These are phyloP conservation scores for Teunomyces aglyptinius DNA, from an alignment of 805 yeast species.

Conservation along the genomic window DNA sequence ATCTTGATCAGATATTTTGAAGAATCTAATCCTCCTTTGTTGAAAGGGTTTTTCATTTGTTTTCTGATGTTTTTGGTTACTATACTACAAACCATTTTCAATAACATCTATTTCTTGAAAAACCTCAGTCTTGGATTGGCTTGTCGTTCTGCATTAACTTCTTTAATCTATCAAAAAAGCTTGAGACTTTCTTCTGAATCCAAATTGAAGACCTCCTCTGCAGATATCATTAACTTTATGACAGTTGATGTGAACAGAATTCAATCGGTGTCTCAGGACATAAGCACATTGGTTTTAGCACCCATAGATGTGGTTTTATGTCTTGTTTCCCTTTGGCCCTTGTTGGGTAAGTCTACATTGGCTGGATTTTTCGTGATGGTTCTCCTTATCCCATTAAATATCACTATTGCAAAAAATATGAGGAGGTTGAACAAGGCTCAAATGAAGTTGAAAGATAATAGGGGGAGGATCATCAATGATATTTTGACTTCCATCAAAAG, in stretches of 20 bases:
- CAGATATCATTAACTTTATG: slow-evolving; percentile 23
- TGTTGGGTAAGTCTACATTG: slow-evolving; percentile 22
- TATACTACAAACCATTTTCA: slow-evolving; percentile 56
- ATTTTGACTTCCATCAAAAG: slow-evolving; percentile 23
- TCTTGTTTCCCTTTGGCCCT: slow-evolving; percentile 18
- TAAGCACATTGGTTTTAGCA: slow-evolving; percentile 56
- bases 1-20: slow-evolving; percentile 61
- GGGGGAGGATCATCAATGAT: slow-evolving; percentile 22
- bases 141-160: slow-evolving; percentile 25
- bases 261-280: slow-evolving; percentile 27
- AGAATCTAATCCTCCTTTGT: slow-evolving; percentile 44
- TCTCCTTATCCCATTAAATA: slow-evolving; percentile 17
- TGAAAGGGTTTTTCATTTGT: slow-evolving; percentile 64
- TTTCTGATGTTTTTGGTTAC: slow-evolving; percentile 61
- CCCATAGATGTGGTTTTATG: slow-evolving; percentile 41
- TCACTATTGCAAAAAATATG: slow-evolving; percentile 30
- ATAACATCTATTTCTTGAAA: slow-evolving; percentile 65
- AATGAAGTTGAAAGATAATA: slow-evolving; percentile 20
- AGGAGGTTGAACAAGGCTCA: slow-evolving; percentile 36
- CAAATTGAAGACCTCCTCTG: slow-evolving; percentile 16
- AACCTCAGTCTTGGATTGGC: slow-evolving; percentile 56
- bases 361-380: slow-evolving; percentile 18
- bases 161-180: slow-evolving; percentile 22
- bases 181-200: slow-evolving; percentile 31
- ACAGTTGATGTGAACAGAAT: slow-evolving; percentile 24